Base-by-base conservation (phyloP, 768 basidiomycete species). In the Tylopilus subfusipes region DNA sequence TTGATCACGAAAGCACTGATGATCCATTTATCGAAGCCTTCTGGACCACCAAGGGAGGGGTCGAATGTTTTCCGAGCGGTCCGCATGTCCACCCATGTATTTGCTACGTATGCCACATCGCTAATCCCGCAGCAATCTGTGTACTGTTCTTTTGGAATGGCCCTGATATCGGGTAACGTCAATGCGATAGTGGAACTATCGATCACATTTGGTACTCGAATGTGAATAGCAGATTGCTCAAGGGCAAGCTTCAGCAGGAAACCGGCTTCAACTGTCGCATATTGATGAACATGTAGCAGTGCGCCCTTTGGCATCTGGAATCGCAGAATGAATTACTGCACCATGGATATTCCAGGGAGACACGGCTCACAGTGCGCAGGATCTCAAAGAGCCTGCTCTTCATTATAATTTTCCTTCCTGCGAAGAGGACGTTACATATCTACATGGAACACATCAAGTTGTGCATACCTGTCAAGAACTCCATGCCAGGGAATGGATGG, bases 301-400 rank as follows among this genome's bases (percentile, higher is more conserved):
- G 68, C 75, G 12, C 79, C 78, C 62, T 79, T 80, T 12, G 78
- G 79, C 75, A 80, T 77, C 74, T 74, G 40, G 25, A 18, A n/a
- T 27, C 11, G 25, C 21, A 9, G 24, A 24, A 27, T 48, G 12
- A 14, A 5, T 55, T 19, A 27, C 16, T 4, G 22, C 18, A 24
- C 19, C n/a, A 24, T 34, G 18, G 36, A 19, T 19, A 21, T 39
- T n/a, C 24, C 12, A 5, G 19, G 36, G 12, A 9, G 39, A 36
- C 8, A 29, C 27, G 2, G 19, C 57, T 58, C 30, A 69, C 76
- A 66, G 68, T 72, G 52, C 63, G 64, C 29, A 80, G 42, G 16
- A 78, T 66, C 29, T 74, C 13, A 59, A 75, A 79, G 19, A 80
- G 59, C 39, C 58, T 61, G 8, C 78, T 79, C 38, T 63, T 61